Conservation (phyloP, 1,284 basidiomycete genomes). For the Ganoderma multipileum region DNA sequence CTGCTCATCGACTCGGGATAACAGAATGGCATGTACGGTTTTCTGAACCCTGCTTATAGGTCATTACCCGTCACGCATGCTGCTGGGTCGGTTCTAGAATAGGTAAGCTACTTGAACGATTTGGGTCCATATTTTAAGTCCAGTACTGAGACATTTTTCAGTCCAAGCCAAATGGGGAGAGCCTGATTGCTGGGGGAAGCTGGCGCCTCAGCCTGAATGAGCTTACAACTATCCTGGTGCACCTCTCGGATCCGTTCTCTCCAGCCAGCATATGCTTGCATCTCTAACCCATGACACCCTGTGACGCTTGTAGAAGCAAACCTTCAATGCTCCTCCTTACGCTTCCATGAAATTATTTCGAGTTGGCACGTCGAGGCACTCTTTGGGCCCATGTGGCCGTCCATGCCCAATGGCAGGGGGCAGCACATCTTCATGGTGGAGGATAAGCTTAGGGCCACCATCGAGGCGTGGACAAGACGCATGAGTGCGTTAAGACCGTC, state of each 20-base stretch:
- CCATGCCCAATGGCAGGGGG: constrained; percentile 67
- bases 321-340: constrained; percentile 65
- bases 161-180: constrained; percentile 76
- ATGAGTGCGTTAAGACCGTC: constrained; percentile 56
- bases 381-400: constrained; percentile 73
- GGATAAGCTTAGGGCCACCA: constrained; percentile 84
- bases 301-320: constrained; percentile 56
- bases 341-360: constrained; percentile 72
- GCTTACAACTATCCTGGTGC: constrained; percentile 75
- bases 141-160: constrained; percentile 39
- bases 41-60: no score
- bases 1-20: neutral
- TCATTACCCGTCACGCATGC: no score
- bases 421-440: constrained; percentile 83
- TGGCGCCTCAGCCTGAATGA: constrained; percentile 89
- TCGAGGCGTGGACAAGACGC: constrained; percentile 87
- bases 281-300: neutral
- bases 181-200: constrained; percentile 78
- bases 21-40: constrained; percentile 49
- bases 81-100: constrained; percentile 14
- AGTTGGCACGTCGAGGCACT: constrained; percentile 69
- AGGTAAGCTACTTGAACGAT: constrained; percentile 20
- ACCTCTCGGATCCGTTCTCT: constrained; percentile 13
- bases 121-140: no score
- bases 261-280: neutral